A percentile compares a stretch with the other conserved stretches of the same genome.
phyloP scores from a whole-genome alignment of 1,284 basidiomycete genomes.

The Irpex sp. region DNA sequence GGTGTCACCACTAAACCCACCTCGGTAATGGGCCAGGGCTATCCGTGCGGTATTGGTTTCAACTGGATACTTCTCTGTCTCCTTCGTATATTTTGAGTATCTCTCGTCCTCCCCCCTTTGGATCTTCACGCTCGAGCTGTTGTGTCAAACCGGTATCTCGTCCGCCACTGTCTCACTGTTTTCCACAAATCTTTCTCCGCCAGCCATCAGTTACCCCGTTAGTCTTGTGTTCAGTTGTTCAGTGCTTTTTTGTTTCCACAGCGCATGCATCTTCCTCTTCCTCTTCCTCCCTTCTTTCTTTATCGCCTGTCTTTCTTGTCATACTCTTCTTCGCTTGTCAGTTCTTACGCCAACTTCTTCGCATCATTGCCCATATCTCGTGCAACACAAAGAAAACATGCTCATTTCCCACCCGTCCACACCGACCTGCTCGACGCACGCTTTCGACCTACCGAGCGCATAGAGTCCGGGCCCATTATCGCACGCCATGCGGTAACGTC shows the following conservation, averaged over 20 bases:
- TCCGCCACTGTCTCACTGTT: neutral
- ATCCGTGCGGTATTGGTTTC: neutral
- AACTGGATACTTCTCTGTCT: neutral
- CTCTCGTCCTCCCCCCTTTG: neutral
- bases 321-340: neutral
- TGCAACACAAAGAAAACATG: neutral
- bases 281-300: too few species aligned
- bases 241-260: too few species aligned
- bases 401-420: neutral
- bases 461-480: neutral
- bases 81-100: neutral
- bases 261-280: too few species aligned
- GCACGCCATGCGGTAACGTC: neutral
- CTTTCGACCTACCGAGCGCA: too few species aligned
- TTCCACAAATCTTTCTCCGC: too few species aligned
- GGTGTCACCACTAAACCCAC: too few species aligned
- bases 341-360: neutral
- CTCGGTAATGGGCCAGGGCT: too few species aligned
- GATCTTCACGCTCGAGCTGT: neutral
- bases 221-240: too few species aligned
- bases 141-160: neutral
- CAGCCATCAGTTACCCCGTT: too few species aligned
- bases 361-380: neutral
- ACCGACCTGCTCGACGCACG: too few species aligned
- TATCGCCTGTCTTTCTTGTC: neutral